Conservation (phyloP, 2,329 filamentous ascomycete species). For the Fusarium sp. region DNA sequence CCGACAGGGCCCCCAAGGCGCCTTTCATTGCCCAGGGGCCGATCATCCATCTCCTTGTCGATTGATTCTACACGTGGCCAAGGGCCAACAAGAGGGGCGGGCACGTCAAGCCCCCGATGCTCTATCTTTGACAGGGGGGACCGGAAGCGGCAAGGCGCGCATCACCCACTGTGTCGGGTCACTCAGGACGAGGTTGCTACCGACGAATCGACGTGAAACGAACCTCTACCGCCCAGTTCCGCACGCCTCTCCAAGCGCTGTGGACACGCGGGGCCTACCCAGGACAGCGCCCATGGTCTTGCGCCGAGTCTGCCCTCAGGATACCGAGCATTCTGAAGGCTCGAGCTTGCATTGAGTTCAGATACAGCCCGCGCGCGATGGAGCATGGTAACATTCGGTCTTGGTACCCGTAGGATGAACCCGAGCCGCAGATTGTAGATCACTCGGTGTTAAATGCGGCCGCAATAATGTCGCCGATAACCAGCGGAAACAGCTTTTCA, state of each 20-base stretch:
- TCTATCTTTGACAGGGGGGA: slow-evolving; percentile 31
- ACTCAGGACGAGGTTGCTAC: slow-evolving; percentile 20
- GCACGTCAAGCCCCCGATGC: slow-evolving; percentile 25
- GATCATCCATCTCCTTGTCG: slow-evolving; percentile 17
- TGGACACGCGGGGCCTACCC: slow-evolving; percentile 3
- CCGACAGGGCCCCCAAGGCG: slow-evolving; percentile 13
- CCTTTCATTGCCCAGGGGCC: slow-evolving; percentile 3
- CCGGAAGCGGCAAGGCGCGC: slow-evolving; percentile 44
- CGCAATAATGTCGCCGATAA: slow-evolving; percentile 5
- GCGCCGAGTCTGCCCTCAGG: not conserved
- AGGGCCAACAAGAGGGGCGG: slow-evolving; percentile 24
- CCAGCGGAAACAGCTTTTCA: not conserved
- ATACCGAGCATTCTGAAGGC: slow-evolving; percentile 7
- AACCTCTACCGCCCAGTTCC: slow-evolving; percentile 8
- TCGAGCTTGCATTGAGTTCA: slow-evolving; percentile 19
- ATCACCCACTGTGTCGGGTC: slow-evolving; percentile 48
- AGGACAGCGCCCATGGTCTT: not conserved
- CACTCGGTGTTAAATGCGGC: slow-evolving; percentile 23
- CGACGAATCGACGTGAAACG: slow-evolving; percentile 36
- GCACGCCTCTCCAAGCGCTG: slow-evolving; percentile 25
- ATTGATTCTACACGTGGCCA: slow-evolving; percentile 42
- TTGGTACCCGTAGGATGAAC: slow-evolving; percentile 14
- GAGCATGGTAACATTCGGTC: slow-evolving; percentile 16
- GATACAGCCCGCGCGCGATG: slow-evolving; percentile 23
- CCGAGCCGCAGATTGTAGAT: slow-evolving; percentile 25